Evolutionary conservation across 139 green algal genomes (phyloP).

Genomic region (Tetradesmus lagerheimii): DNA sequence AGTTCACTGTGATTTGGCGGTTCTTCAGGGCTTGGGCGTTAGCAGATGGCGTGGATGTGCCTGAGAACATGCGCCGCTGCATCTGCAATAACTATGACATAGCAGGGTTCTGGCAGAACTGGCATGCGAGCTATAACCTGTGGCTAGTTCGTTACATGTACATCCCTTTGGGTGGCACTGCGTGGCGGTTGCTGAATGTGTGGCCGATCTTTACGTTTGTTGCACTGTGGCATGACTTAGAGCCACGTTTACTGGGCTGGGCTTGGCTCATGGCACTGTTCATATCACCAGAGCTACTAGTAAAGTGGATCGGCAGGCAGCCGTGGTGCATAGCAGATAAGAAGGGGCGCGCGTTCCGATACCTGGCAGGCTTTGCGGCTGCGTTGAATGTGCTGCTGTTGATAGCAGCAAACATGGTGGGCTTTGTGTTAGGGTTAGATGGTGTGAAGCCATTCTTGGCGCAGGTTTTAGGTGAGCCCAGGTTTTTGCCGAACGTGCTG

Average conservation of each 20-base stretch:
- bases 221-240: slow-evolving; percentile 96
- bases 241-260: slow-evolving; percentile 84
- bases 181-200: slow-evolving; percentile 73
- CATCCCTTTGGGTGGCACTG: slow-evolving; percentile 87
- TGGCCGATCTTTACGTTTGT: slow-evolving; percentile 98
- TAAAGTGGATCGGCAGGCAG: slow-evolving; percentile 37
- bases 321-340: slow-evolving; percentile 46
- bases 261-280: slow-evolving; percentile 85
- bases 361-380: slow-evolving; percentile 57
- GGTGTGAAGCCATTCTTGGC: slow-evolving; percentile 58
- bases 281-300: slow-evolving; percentile 80
- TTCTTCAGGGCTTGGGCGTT: slow-evolving; percentile 83
- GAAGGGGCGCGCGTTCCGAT: slow-evolving; percentile 54
- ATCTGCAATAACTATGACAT: slow-evolving; percentile 96
- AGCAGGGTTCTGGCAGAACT: slow-evolving; percentile 92
- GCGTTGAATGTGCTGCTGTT: slow-evolving; percentile 80
- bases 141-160: slow-evolving; percentile 97
- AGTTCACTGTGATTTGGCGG: slow-evolving; percentile 88
- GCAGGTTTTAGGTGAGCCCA: slow-evolving; percentile 61
- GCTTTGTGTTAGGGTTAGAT: slow-evolving; percentile 77
- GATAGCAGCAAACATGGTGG: slow-evolving; percentile 88
- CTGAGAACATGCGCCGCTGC: slow-evolving; percentile 96
- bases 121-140: slow-evolving; percentile 95
- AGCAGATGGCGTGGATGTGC: slow-evolving; percentile 82
- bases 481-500: slow-evolving; percentile 62